Base-by-base conservation (phyloP, 78 protist species). In the Dictyostelium citrinum region DNA sequence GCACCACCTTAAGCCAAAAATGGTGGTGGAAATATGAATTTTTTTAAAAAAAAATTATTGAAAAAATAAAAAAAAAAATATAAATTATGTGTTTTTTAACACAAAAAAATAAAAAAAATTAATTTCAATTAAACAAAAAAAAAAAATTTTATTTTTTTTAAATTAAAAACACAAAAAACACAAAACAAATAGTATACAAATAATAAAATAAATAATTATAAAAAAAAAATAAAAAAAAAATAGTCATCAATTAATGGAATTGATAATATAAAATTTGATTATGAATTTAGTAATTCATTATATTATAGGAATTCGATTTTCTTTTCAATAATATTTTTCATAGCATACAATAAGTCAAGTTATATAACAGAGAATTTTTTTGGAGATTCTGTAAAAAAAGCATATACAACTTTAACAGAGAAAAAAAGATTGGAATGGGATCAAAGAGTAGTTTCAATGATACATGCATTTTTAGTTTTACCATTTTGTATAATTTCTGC, bases 371-470 rank as follows among this genome's bases (percentile, higher is more conserved):
- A 33, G 37, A 27, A 33, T 3, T 70, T 70, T 16, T 33, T 70
- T 27, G 77, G 77, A 5, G 39, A 12, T 17, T 1, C 3, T 16
- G 39, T 33, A 6, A 70, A 31, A 33, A 70, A 70, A 16, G 77
- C 77, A 70, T 70, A 70, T 33, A 70, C 35, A 70, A 35, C 39
- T 16, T 70, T 70, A 70, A 35, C 20, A 22, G 70, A 70, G 39
- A 43, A 51, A 10, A 51, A 46, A 49, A 27, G 46, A 20, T 33
- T 49, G 4, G 90, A 83, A 83, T 83, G 90, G 90, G 45, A 83
- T 24, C 90, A 83, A 35, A 45, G 82, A 51, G 41, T 76, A 5
- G 75, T 83, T 27, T 72, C 82, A 51, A 71, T 72, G 82, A 10
- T 83, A 33, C 90, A 83, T 35, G 90, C 90, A 24, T 7, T 68